These are phyloP conservation scores for Talaromyces nanjingensis DNA, from an alignment of 495 filamentous ascomycete species.

Conservation along the genomic window DNA sequence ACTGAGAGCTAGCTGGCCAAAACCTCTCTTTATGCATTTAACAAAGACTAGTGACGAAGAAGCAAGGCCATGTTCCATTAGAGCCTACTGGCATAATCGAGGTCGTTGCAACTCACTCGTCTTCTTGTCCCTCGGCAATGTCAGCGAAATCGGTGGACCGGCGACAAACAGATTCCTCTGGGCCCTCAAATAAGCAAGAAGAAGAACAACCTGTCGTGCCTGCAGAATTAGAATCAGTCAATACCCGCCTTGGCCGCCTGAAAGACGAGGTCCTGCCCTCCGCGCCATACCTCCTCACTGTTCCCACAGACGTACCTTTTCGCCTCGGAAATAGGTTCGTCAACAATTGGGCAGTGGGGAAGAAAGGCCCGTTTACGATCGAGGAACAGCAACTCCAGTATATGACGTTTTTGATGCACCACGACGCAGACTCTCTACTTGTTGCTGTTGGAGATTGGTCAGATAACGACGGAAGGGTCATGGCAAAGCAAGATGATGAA, in stretches of 20 bases:
- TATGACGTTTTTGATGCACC: slow-evolving; percentile 46
- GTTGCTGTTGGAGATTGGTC: slow-evolving; percentile 47
- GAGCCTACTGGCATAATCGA: background rate
- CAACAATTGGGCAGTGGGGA: slow-evolving; percentile 44
- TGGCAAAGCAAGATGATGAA: slow-evolving; percentile 29
- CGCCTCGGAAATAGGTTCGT: slow-evolving; percentile 29
- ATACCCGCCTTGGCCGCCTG: slow-evolving; percentile 35
- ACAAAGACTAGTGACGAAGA: background rate
- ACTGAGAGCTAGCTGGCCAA: background rate
- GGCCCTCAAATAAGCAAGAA: slow-evolving; percentile 25
- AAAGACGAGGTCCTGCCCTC: slow-evolving; percentile 40
- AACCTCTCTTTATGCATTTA: slow-evolving; percentile 7
- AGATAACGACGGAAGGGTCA: slow-evolving; percentile 40
- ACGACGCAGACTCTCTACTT: slow-evolving; percentile 39
- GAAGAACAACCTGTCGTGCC: slow-evolving; percentile 18
- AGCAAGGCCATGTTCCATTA: slow-evolving; percentile 7
- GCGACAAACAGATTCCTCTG: background rate
- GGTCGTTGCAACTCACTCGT: background rate
- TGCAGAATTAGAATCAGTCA: slow-evolving; percentile 28
- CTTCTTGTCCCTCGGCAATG: slow-evolving; percentile 24
- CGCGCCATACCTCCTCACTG: slow-evolving; percentile 43
- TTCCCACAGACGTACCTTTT: slow-evolving; percentile 38
- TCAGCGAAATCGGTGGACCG: slow-evolving; percentile 31
- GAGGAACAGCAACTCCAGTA: slow-evolving; percentile 49
- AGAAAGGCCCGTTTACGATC: slow-evolving; percentile 36